A percentile compares a stretch with the other conserved stretches of the same genome.
Evolutionary conservation across 2,329 filamentous ascomycete species (phyloP).

Genomic region (Periconia sp.): DNA sequence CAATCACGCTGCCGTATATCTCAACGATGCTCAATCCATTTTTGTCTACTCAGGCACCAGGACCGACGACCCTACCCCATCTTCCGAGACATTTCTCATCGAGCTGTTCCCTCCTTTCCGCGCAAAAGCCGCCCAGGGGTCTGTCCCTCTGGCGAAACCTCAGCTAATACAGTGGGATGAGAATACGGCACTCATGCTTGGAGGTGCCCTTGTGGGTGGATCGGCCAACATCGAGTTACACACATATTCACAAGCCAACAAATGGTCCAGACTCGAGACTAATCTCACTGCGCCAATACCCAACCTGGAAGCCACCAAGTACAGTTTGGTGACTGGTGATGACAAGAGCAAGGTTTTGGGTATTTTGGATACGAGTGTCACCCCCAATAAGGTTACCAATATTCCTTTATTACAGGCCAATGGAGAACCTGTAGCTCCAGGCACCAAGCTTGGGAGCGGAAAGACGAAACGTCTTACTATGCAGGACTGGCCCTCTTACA

Average conservation of each 20-base stretch:
- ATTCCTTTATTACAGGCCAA: conserved; percentile 65
- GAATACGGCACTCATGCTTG: conserved; percentile 71
- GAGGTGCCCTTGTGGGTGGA: conserved; percentile 56
- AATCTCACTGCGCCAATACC: conserved; percentile 63
- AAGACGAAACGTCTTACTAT: conserved; percentile 59
- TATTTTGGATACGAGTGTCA: conserved; percentile 72
- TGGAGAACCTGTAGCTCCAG: conserved; percentile 54
- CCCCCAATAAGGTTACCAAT: conserved; percentile 74
- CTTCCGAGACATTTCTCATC: conserved; percentile 76
- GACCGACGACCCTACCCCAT: conserved; percentile 56
- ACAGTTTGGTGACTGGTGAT: conserved; percentile 67
- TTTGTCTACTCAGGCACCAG: conserved; percentile 79
- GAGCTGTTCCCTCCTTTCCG: conserved; percentile 65
- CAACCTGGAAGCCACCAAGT: conserved; percentile 62
- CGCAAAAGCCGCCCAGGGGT: conserved; percentile 55
- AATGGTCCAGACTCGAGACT: conserved; percentile 62
- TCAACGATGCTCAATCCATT: conserved; percentile 70
- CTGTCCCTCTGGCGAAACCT: conserved; percentile 67
- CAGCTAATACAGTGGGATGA: conserved; percentile 75
- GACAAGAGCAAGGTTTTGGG: conserved; percentile 80
- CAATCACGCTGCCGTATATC: conserved; percentile 75
- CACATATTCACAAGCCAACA: conserved; percentile 66
- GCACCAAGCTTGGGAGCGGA: conserved; percentile 48
- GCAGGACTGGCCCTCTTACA: conserved; percentile 75
- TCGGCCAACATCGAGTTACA: conserved; percentile 68